Evolutionary conservation across 2,329 filamentous ascomycete species (phyloP).

Genomic region (Diaporthe velutina): DNA sequence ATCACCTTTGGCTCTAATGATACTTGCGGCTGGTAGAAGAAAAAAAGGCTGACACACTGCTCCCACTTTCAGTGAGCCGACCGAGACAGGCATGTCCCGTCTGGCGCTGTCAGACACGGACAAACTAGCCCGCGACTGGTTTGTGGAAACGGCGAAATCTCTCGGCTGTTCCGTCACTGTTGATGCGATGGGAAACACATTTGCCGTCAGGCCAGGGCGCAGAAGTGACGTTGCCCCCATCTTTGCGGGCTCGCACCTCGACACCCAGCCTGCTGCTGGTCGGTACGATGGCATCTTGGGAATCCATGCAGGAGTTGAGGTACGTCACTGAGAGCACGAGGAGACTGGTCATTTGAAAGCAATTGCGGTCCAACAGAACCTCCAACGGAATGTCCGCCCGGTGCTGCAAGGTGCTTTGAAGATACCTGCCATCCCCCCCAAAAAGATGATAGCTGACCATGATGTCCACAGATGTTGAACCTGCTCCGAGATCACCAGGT

Average conservation of each 20-base stretch:
- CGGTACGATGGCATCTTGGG: slow-evolving; percentile 85
- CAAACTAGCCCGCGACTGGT: slow-evolving; percentile 81
- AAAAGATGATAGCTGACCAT: not conserved
- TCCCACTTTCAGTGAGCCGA: slow-evolving; percentile 55
- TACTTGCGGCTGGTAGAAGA: slow-evolving; percentile 20
- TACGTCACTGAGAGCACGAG: not conserved
- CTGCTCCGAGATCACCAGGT: slow-evolving; percentile 76
- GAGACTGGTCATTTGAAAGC: too few species aligned
- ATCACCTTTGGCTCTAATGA: rapidly evolving
- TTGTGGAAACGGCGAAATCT: slow-evolving; percentile 71
- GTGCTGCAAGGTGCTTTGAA: too few species aligned
- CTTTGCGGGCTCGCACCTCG: slow-evolving; percentile 78
- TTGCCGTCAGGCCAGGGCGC: slow-evolving; percentile 76
- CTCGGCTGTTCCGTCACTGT: slow-evolving; percentile 77
- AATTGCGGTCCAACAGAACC: not conserved
- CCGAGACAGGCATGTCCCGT: slow-evolving; percentile 82
- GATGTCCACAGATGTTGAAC: slow-evolving; percentile 65
- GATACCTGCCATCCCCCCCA: too few species aligned
- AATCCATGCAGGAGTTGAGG: slow-evolving; percentile 77
- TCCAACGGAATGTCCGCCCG: not conserved
- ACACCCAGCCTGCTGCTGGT: slow-evolving; percentile 74
- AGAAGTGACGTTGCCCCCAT: slow-evolving; percentile 70
- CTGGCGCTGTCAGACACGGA: slow-evolving; percentile 80
- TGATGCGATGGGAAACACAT: slow-evolving; percentile 86
- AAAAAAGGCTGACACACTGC: slow-evolving; percentile 37